Conservation (phyloP, 768 basidiomycete genomes). For the Russula compacta region DNA sequence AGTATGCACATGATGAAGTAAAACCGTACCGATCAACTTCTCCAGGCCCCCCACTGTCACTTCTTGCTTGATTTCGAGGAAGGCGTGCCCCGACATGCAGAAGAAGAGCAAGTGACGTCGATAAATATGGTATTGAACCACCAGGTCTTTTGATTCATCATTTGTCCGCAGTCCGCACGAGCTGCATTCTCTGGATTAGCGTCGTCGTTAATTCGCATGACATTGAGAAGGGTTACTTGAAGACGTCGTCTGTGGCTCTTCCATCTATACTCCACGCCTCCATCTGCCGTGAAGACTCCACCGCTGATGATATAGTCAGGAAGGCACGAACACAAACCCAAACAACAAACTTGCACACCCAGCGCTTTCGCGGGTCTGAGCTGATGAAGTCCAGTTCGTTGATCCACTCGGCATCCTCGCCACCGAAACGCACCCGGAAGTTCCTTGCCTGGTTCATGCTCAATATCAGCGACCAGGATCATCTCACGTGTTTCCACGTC, state of each 20-base stretch:
- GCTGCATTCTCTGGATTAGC: neutral
- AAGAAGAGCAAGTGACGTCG: neutral
- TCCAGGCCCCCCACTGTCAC: neutral
- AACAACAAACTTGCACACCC: neutral
- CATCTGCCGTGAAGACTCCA: neutral
- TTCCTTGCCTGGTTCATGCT: neutral
- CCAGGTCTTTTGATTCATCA: neutral
- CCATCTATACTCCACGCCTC: neutral
- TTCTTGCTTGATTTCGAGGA: neutral
- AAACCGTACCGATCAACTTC: neutral
- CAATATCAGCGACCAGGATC: neutral
- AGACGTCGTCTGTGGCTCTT: neutral
- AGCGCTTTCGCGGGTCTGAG: neutral
- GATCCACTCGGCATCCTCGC: neutral
- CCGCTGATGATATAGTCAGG: neutral
- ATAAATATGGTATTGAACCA: neutral
- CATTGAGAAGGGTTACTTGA: neutral
- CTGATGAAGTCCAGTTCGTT: neutral
- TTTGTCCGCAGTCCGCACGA: neutral
- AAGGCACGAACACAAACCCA: neutral
- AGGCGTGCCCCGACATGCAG: neutral
- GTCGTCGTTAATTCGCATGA: neutral
- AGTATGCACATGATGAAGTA: neutral
- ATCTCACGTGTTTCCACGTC: neutral
- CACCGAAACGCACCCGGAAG: neutral